Conservation (phyloP, 768 basidiomycete species). For the Mycena leptocephala region DNA sequence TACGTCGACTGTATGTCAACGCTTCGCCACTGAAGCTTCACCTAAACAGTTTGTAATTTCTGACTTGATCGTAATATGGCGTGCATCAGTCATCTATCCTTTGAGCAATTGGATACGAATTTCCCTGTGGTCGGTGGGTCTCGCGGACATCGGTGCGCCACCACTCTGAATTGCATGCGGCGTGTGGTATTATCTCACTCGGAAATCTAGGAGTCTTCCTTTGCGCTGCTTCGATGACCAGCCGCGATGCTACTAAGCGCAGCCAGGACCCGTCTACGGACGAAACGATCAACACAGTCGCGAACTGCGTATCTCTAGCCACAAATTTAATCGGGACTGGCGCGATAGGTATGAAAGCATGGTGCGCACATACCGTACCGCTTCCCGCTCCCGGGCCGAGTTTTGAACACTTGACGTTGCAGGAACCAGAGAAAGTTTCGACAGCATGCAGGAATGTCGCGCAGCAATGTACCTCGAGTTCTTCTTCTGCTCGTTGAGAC, state of each 20-base stretch:
- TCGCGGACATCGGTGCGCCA: slow-evolving; percentile 16
- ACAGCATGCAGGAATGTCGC: not conserved
- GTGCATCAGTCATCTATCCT: slow-evolving; percentile 22
- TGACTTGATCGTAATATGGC: slow-evolving; percentile 30
- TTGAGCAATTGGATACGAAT: not conserved
- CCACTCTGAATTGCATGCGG: not conserved
- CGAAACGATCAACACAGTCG: slow-evolving; percentile 7
- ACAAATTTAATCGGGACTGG: slow-evolving; percentile 21
- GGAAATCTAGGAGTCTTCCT: not conserved
- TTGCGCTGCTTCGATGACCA: not conserved
- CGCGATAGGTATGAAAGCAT: slow-evolving; percentile 2
- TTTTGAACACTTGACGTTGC: not conserved
- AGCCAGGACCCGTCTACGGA: not conserved
- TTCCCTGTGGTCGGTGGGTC: not conserved
- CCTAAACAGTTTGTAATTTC: slow-evolving; percentile 20
- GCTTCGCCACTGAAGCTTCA: not conserved
- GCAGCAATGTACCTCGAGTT: slow-evolving; percentile 9
- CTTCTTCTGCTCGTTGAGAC: slow-evolving; percentile 31
- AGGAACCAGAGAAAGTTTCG: not conserved
- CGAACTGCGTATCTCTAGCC: not conserved
- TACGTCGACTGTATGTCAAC: not conserved
- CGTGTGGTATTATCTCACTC: not conserved
- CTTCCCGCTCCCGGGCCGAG: not conserved
- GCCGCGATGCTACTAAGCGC: slow-evolving; percentile 8
- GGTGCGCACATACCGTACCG: not conserved